Evolutionary conservation across 306 rosid genomes (phyloP).

Genomic region (Rosa persica): DNA sequence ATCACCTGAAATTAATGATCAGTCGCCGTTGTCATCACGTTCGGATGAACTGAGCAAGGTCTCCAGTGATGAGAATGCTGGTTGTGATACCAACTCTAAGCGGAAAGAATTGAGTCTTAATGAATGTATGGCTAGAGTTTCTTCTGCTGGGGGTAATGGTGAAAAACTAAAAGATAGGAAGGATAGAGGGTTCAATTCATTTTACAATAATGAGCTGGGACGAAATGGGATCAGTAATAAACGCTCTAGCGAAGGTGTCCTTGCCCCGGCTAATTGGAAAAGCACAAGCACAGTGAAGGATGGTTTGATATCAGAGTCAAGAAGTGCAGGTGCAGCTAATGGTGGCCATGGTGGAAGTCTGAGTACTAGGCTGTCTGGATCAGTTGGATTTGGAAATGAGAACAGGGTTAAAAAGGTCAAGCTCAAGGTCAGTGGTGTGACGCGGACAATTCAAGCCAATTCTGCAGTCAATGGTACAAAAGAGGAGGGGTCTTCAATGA

Average conservation of each 20-base stretch:
- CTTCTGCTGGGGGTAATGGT: conserved; percentile 39
- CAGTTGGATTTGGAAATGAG: conserved; percentile 63
- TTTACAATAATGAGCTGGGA: conserved; percentile 55
- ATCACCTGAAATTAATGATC: conserved; percentile 48
- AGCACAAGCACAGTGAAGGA: conserved; percentile 51
- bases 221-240: conserved; percentile 44
- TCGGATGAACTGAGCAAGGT: conserved; percentile 71
- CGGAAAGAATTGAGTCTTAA: conserved; percentile 76
- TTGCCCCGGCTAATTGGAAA: conserved; percentile 93
- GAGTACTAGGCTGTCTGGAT: conserved; percentile 54
- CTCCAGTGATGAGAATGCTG: conserved; percentile 78
- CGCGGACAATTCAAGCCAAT: conserved; percentile 73
- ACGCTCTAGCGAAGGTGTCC: conserved; percentile 81
- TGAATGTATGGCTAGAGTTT: conserved; percentile 49
- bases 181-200: conserved; percentile 48
- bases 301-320: conserved; percentile 44
- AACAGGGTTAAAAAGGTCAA: conserved; percentile 78
- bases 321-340: conserved; percentile 42
- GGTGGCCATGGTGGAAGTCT: conserved; percentile 53
- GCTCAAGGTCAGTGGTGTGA: conserved; percentile 83
- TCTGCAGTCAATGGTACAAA: conserved; percentile 61
- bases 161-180: conserved; percentile 48
- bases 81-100: conserved; percentile 51
- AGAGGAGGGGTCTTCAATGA: conserved; percentile 43
- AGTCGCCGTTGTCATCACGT: conserved; percentile 59